Evolutionary conservation across 2,329 filamentous ascomycete species (phyloP), one percentile per base, ranked within the genome.

Genomic region (Arthrobotrys musiformis): DNA sequence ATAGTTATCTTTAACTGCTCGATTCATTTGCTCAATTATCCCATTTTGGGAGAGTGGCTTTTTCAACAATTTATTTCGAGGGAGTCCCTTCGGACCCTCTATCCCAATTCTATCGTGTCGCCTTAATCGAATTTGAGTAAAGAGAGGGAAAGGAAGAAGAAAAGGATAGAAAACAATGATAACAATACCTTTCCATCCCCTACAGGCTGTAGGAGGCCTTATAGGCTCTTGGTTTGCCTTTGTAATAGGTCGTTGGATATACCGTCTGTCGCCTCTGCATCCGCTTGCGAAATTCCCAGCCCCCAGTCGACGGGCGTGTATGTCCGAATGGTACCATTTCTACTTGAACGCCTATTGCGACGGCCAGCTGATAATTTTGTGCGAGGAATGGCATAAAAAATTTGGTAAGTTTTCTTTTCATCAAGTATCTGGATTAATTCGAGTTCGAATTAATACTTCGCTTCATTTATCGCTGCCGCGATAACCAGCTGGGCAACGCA

Each of bases 211-310:
- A 22, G 30, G n/a, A n/a, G 52, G 52, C 11, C 52, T 58, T 1
- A 15, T 58, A 24, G 52, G 17, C 17, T 37, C 52, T 17, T 58
- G 52, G 30, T 24, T 64, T 15, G 19, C 24, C 8, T 72, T 72
- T 35, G 46, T 63, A n/a, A 24, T 72, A 42, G 17, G n/a, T 28
- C 68, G 68, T 7, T 72, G 46, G 56, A 54, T 72, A 42, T 72
- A 72, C 15, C 56, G 68, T 28, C 54, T 72, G 17, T 72, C 68
- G 5, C 68, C 68, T 17, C 24, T 72, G 0, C 68, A 72, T 17
- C 68, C 68, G 1, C 68, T 72, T 24, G 68, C 68, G 28, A 72
- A 72, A 30, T 72, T 61, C 15, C 68, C 68, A 26, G 48, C 68
- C 8, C 58, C 68, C 11, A 42, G 15, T 28, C 44, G 68, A 8